Evolutionary conservation across 2,329 filamentous ascomycete genomes (phyloP), one percentile per base, ranked within the genome.

Genomic region (Arthrobotrys iridis): DNA sequence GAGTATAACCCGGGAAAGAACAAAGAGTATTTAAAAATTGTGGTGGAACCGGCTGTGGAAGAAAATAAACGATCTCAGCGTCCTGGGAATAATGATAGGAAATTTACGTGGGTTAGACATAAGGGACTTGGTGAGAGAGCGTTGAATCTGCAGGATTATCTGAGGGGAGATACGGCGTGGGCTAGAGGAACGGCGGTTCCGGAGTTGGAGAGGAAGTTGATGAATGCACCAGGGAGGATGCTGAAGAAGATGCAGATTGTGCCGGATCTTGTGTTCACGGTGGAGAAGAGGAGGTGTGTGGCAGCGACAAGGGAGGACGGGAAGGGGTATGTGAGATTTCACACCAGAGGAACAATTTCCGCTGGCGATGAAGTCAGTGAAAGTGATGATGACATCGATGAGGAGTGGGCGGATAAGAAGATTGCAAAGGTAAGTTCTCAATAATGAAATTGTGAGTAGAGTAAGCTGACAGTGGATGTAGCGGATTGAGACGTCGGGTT

Each of bases 241-340:
- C 41, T 58, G 20, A 70, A 13, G 35, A 60, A 58, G 18, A 70
- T 55, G 59, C 55, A 58, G 7, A 41, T 62, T 15, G 65, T 70
- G 3, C 65, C 65, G 30, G 37, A 30, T 18, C 13, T 70, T 24
- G 33, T 18, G 2, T 22, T 15, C 18, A 6, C 5, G 1, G 35
- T 8, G 10, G 86, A 87, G 80, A 83, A 91, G 80, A 85, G 93
- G 55, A 91, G 89, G 2, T 83, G 85, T 59, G 94, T 93, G 76
- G 91, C 96, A 81, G 86, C 97, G 5, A 93, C 97, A 81, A 98
- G 98, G 81, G 88, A 98, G 70, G 96, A 93, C 13, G 85, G 99
- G 20, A 91, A 94, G 0, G 93, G 37, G 0, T 70, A 52, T 55
- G 45, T 70, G 33, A 62, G 55, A n/a, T 70, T 70, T 62, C 15